Conservation (phyloP, 169 alveolate species). For the Besnoitia besnoiti region DNA sequence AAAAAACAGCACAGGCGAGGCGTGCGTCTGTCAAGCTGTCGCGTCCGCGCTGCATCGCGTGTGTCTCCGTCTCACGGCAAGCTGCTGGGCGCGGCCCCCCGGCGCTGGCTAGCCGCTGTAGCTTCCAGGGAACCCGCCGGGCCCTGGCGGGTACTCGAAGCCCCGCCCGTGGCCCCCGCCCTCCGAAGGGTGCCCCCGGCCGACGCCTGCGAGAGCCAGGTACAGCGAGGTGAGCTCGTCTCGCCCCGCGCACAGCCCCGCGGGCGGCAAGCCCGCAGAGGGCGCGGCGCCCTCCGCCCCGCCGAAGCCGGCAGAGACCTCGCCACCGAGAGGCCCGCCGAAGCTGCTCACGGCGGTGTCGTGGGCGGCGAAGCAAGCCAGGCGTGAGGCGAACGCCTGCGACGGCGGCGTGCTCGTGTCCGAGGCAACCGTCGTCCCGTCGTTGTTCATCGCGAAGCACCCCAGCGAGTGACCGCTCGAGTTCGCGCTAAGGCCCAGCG, state of each 20-base stretch:
- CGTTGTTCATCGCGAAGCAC: too few species aligned
- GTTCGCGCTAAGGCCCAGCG: neutral
- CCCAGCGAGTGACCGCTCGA: too few species aligned
- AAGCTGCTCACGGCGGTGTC: neutral
- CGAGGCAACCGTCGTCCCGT: neutral
- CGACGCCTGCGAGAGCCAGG: neutral
- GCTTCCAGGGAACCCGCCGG: neutral
- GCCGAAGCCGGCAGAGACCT: neutral
- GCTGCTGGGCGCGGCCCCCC: too few species aligned
- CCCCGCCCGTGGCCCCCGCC: neutral
- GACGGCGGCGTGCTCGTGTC: neutral
- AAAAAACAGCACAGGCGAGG: too few species aligned
- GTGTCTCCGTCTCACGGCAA: too few species aligned
- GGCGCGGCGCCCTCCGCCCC: neutral
- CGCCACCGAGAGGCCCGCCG: neutral
- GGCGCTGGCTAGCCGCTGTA: neutral
- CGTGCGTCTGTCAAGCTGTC: too few species aligned
- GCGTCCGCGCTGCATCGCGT: too few species aligned
- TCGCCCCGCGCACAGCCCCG: neutral
- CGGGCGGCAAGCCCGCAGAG: neutral
- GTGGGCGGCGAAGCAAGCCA: neutral
- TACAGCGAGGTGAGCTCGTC: neutral
- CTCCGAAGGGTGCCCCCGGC: neutral
- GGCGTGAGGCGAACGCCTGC: neutral
- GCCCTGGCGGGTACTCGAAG: neutral